Conservation (phyloP, 2,329 filamentous ascomycete species). For the Fusarium abutilonis region DNA sequence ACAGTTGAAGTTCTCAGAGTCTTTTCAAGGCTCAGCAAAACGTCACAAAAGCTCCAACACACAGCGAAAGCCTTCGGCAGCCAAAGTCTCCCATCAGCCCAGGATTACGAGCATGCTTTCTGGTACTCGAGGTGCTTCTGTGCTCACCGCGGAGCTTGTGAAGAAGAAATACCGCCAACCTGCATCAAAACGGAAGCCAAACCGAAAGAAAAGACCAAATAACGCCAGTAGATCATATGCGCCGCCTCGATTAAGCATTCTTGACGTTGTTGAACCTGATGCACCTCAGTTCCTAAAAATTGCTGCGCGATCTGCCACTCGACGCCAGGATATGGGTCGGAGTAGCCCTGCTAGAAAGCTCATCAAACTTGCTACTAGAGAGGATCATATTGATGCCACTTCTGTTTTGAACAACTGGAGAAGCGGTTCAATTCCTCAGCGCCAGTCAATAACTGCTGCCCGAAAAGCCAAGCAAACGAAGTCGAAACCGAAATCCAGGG, state of each 20-base stretch:
- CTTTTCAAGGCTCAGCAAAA: constrained; percentile 44
- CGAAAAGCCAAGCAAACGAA: constrained; percentile 27
- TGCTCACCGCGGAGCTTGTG: constrained; percentile 17
- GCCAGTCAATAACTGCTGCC: constrained; percentile 47
- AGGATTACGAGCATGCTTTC: constrained; percentile 48
- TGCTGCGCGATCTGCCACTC: constrained; percentile 66
- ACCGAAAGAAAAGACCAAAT: constrained; percentile 11
- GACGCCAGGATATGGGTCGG: constrained; percentile 60
- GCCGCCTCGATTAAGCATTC: constrained; percentile 65
- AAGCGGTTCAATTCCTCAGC: constrained; percentile 60
- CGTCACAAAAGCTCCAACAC: constrained; percentile 33
- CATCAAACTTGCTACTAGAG: constrained; percentile 69
- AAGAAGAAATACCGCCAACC: constrained; percentile 35
- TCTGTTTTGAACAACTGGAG: constrained; percentile 66
- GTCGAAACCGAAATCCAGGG: constrained; percentile 15
- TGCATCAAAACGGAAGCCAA: constrained; percentile 6
- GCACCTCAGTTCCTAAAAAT: constrained; percentile 69
- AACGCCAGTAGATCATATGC: constrained; percentile 12
- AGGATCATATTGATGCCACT: constrained; percentile 67
- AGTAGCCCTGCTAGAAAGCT: constrained; percentile 64
- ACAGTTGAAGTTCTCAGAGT: constrained; percentile 45
- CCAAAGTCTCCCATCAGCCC: constrained; percentile 43
- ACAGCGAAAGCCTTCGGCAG: constrained; percentile 37
- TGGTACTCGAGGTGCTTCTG: constrained; percentile 12
- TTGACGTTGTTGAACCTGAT: constrained; percentile 65